phyloP scores from a whole-genome alignment of 2,329 filamentous ascomycete species.

The Dothistroma pini region DNA sequence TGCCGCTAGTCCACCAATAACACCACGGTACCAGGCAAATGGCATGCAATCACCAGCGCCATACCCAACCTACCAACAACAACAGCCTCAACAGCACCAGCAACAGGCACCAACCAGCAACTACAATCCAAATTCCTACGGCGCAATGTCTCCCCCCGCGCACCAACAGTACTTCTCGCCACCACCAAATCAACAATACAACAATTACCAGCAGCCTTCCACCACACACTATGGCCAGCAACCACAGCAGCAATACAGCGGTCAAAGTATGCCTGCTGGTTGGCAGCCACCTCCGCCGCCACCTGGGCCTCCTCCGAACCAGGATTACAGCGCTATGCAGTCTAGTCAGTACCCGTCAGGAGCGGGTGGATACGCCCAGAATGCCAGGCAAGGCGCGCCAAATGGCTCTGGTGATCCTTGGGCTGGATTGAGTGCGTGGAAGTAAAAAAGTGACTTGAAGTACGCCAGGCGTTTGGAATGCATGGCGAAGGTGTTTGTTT shows the following conservation, averaged over 20 bases:
- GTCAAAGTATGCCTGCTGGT: constrained; percentile 53
- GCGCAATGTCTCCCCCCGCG: constrained; percentile 50
- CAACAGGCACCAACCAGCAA: constrained; percentile 15
- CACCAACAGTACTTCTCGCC: constrained; percentile 55
- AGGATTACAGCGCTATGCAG: constrained; percentile 48
- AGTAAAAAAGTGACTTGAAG: constrained; percentile 40
- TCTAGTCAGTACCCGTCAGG: constrained; percentile 42
- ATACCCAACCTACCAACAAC: constrained; percentile 24
- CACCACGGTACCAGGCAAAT: constrained; percentile 41
- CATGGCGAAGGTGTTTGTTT: constrained; percentile 3
- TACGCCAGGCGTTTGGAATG: not conserved
- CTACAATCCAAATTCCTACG: constrained; percentile 49
- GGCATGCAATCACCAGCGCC: constrained; percentile 32
- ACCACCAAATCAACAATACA: constrained; percentile 40
- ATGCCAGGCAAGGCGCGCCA: constrained; percentile 42
- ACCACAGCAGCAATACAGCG: constrained; percentile 34
- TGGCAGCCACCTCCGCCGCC: constrained; percentile 66
- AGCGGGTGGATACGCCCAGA: constrained; percentile 55
- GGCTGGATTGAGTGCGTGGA: constrained; percentile 68
- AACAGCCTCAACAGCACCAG: constrained; percentile 12
- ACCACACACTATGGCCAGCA: constrained; percentile 59
- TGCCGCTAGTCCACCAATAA: constrained; percentile 45
- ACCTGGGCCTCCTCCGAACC: constrained; percentile 56
- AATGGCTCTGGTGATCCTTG: constrained; percentile 56
- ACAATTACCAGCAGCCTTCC: constrained; percentile 44